Conservation (phyloP, 257 asterid genomes). For the Primulina tabacum region DNA sequence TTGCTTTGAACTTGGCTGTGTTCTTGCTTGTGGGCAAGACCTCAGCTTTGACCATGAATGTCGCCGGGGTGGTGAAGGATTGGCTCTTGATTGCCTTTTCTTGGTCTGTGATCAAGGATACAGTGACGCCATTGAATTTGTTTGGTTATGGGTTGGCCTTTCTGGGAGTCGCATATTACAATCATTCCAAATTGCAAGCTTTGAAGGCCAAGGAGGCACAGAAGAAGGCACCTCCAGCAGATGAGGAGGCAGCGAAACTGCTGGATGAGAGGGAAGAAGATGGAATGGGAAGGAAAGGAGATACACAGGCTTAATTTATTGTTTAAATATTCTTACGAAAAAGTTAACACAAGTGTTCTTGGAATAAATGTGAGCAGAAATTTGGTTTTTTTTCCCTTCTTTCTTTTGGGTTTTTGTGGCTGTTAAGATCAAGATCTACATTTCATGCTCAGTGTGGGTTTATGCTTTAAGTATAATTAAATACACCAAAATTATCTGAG, state of each 20-base stretch:
- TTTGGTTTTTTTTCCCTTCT: background rate
- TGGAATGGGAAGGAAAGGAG: conserved; percentile 27
- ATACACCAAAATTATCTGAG: background rate
- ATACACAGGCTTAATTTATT: conserved; percentile 24
- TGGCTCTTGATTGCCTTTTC: conserved; percentile 37
- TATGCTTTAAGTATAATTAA: background rate
- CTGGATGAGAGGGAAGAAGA: conserved; percentile 25
- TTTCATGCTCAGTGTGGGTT: background rate
- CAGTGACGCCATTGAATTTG: conserved; percentile 32
- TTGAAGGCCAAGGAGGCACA: conserved; percentile 35
- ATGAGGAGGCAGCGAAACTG: conserved; percentile 28
- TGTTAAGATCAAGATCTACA: background rate
- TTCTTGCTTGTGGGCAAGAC: conserved; percentile 37
- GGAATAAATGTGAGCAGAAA: conserved; percentile 11
- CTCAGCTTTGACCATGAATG: conserved; percentile 39
- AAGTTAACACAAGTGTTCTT: background rate
- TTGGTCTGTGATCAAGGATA: conserved; percentile 39
- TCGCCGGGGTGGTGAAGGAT: conserved; percentile 36
- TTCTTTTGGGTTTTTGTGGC: background rate
- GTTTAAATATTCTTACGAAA: background rate
- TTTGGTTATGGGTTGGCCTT: conserved; percentile 35
- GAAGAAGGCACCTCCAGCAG: conserved; percentile 24
- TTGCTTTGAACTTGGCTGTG: conserved; percentile 35
- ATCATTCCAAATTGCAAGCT: conserved; percentile 36
- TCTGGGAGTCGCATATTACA: conserved; percentile 31